Conservation (phyloP, 1,139 yeast species). For the Eremothecium cymbalariae region DNA sequence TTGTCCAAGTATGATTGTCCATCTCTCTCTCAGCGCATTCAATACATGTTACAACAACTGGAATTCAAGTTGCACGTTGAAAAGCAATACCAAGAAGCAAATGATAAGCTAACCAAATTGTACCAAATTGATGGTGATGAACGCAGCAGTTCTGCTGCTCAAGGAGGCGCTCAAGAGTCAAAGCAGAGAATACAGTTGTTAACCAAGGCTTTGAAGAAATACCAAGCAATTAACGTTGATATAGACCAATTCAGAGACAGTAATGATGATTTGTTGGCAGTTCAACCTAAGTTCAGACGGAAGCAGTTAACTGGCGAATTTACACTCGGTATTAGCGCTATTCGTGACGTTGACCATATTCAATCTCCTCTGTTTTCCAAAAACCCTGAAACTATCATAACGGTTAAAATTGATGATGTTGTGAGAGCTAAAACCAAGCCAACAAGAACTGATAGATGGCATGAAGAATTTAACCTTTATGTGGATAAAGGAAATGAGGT, state of each 20-base stretch:
- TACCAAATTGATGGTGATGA: slow-evolving; percentile 89
- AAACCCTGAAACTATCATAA: slow-evolving; percentile 70
- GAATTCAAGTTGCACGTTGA: slow-evolving; percentile 92
- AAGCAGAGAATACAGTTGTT: slow-evolving; percentile 78
- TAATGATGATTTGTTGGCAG: slow-evolving; percentile 56
- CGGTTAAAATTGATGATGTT: slow-evolving; percentile 80
- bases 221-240: slow-evolving; percentile 76
- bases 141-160: slow-evolving; percentile 78
- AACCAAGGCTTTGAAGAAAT: slow-evolving; percentile 75
- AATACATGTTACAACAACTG: slow-evolving; percentile 87
- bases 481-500: slow-evolving; percentile 90
- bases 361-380: slow-evolving; percentile 72
- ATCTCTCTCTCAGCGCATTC: slow-evolving; percentile 89
- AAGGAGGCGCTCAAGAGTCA: slow-evolving; percentile 76
- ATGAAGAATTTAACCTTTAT: slow-evolving; percentile 69
- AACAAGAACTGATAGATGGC: slow-evolving; percentile 74
- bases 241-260: slow-evolving; percentile 37
- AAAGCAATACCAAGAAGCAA: slow-evolving; percentile 85
- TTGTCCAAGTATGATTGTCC: slow-evolving; percentile 89
- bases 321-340: slow-evolving; percentile 59
- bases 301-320: slow-evolving; percentile 79
- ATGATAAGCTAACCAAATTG: slow-evolving; percentile 76
- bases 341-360: slow-evolving; percentile 87
- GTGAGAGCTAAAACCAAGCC: slow-evolving; percentile 68
- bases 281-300: slow-evolving; percentile 62